Evolutionary conservation across 768 basidiomycete genomes (phyloP), one percentile per base, ranked within the genome.

Genomic region (Suillus alpinus): DNA sequence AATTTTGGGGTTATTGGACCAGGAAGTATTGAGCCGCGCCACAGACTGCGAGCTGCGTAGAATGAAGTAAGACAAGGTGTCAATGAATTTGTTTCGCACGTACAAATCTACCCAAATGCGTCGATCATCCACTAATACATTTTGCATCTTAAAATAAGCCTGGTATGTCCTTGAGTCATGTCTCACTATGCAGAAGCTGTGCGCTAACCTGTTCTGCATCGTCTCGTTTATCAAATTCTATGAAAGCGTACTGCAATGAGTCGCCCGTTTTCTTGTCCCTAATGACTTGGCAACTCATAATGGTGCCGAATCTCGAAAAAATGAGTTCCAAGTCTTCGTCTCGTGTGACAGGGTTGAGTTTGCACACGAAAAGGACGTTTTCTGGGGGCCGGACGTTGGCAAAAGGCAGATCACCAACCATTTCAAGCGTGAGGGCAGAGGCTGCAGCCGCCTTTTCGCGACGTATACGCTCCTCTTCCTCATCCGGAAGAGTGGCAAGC

Each of bases 91-190:
- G 37, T 37, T 55, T 55, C 16, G 53, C 53, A 81, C 90, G 62
- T 67, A 95, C 90, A 99, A 98, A 76, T 98, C 97, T 63, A 99
- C 96, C 94, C 96, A 98, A 68, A 99, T 98, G 13, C 97, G 86
- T 14, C 95, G 85, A 74, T 99, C 97, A 70, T 99, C 97, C 13
- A 99, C 91, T 12, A 99, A 79, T 0, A 98, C 97, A 68, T 98
- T 98, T 72, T 98, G 97, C 97, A 99, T 99, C 75, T 98, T 99
- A 78, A 98, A 95, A 74, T 98, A 99, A 9, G 94, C 97, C 91
- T 95, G 3, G 55, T 40, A 37, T 26, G 49, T 46, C 41, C 44
- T 59, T 67, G 34, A 67, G 59, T 34, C 40, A 43, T 59, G 57
- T 36, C 14, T 46, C 26, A 36, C 3, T 13, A 14, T 53, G 2